Conservation (phyloP, 768 basidiomycete species). For the Kwoniella pini region DNA sequence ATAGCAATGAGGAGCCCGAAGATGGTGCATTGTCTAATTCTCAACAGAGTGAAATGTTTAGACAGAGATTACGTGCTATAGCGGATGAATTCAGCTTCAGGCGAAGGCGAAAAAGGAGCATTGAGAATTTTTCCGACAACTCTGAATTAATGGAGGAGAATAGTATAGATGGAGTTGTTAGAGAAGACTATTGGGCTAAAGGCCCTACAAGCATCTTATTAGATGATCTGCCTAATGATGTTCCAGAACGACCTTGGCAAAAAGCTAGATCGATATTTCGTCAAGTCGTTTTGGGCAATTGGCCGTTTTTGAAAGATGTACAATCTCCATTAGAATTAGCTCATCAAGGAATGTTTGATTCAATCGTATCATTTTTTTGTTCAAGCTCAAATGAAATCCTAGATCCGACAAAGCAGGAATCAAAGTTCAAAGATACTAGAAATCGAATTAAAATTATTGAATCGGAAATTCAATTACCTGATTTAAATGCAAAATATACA, state of each 20-base stretch:
- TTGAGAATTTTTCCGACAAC: too few relatives aligned
- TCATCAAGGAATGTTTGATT: constrained; percentile 12
- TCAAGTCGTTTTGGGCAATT: constrained; percentile 64
- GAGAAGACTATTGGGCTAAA: constrained; percentile 13
- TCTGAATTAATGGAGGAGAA: too few relatives aligned
- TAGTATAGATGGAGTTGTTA: neutral
- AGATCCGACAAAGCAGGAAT: too few relatives aligned
- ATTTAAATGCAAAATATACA: constrained; percentile 41
- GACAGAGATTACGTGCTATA: constrained; percentile 22
- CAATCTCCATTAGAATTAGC: constrained; percentile 56
- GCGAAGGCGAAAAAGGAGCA: neutral
- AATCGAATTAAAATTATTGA: too few relatives aligned
- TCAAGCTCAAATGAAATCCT: neutral
- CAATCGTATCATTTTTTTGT: constrained; percentile 15
- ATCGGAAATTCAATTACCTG: constrained; percentile 16
- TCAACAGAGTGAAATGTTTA: constrained; percentile 21
- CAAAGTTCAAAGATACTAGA: too few relatives aligned
- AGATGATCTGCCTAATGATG: constrained; percentile 41
- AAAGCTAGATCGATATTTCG: constrained; percentile 62
- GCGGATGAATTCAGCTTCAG: constrained; percentile 22
- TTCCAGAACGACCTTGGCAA: constrained; percentile 58
- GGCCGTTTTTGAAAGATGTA: constrained; percentile 56
- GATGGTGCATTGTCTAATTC: constrained; percentile 50
- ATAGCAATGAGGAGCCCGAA: constrained; percentile 57
- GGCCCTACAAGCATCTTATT: constrained; percentile 26